Conservation (phyloP, 768 basidiomycete species). For the Tremella fuciformis region DNA sequence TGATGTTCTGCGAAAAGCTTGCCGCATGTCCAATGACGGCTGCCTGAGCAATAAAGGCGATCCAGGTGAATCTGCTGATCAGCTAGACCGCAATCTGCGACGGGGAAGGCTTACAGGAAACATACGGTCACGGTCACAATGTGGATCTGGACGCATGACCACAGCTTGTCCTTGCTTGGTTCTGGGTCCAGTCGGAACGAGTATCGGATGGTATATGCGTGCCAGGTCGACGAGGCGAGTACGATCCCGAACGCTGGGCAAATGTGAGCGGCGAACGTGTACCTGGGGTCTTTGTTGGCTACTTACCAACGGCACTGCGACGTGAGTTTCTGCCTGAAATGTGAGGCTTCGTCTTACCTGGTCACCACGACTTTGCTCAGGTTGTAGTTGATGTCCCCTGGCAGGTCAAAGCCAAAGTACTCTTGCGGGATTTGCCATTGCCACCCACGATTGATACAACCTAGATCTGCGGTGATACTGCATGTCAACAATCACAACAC, state of each 20-base stretch:
- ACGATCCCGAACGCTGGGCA: slow-evolving; percentile 35
- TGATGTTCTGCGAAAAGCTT: slow-evolving; percentile 13
- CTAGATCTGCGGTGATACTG: slow-evolving; percentile 31
- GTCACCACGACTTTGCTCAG: slow-evolving; percentile 33
- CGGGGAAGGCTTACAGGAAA: slow-evolving; percentile 27
- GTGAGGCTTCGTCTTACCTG: slow-evolving; percentile 3
- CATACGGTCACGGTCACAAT: slow-evolving; percentile 32
- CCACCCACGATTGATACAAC: slow-evolving; percentile 38
- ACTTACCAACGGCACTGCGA: background rate
- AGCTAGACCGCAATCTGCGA: background rate
- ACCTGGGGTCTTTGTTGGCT: background rate
- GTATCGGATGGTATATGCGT: slow-evolving; percentile 42
- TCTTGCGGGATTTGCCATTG: slow-evolving; percentile 36
- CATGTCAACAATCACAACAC: too few species aligned
- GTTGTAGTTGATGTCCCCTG: slow-evolving; percentile 30
- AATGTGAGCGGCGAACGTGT: background rate
- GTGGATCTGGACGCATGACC: slow-evolving; percentile 31
- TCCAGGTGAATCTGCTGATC: slow-evolving; percentile 36
- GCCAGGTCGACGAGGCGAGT: slow-evolving; percentile 24
- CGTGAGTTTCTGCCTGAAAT: background rate
- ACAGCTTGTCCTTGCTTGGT: slow-evolving; percentile 41
- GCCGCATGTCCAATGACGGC: slow-evolving; percentile 36
- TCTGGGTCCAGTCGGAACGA: slow-evolving; percentile 26
- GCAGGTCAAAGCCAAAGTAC: slow-evolving; percentile 40
- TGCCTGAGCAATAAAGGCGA: slow-evolving; percentile 43